Conservation (phyloP, 73 alveolate species). For the Breviolum minutum region DNA sequence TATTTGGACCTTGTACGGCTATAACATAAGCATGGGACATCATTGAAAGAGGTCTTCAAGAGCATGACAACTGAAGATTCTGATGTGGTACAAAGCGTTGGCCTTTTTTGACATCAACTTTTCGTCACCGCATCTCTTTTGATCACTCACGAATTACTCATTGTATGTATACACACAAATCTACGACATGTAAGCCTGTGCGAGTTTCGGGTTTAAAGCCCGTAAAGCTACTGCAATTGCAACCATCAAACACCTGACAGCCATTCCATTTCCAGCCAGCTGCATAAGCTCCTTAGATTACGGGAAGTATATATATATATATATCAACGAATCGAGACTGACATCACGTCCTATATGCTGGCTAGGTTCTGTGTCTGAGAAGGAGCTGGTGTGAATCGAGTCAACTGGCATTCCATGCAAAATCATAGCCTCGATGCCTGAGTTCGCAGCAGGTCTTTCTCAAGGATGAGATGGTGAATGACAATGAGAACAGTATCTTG, state of each 20-base stretch:
- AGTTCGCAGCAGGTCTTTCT: not conserved
- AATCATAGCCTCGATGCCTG: not conserved
- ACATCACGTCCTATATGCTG: not conserved
- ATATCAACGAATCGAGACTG: too few species aligned
- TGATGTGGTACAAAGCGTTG: not conserved
- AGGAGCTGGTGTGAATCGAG: not conserved
- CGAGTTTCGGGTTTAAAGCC: not conserved
- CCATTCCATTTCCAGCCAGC: slow-evolving; percentile 6
- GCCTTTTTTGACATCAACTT: not conserved
- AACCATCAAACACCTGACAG: not conserved
- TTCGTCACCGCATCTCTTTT: not conserved
- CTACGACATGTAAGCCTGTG: not conserved
- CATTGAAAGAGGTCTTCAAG: too few species aligned
- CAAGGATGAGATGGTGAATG: too few species aligned
- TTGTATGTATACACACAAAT: not conserved
- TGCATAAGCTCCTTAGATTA: not conserved
- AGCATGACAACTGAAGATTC: too few species aligned
- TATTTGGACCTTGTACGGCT: too few species aligned
- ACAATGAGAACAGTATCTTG: too few species aligned
- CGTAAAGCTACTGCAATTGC: not conserved
- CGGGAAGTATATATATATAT: too few species aligned
- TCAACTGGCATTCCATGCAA: slow-evolving; percentile 33
- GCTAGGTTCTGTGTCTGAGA: not conserved
- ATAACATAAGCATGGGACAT: too few species aligned
- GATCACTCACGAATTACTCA: not conserved